These are phyloP conservation scores for Suhomyces kunorum DNA, from an alignment of 1,139 yeast species.

Conservation along the genomic window DNA sequence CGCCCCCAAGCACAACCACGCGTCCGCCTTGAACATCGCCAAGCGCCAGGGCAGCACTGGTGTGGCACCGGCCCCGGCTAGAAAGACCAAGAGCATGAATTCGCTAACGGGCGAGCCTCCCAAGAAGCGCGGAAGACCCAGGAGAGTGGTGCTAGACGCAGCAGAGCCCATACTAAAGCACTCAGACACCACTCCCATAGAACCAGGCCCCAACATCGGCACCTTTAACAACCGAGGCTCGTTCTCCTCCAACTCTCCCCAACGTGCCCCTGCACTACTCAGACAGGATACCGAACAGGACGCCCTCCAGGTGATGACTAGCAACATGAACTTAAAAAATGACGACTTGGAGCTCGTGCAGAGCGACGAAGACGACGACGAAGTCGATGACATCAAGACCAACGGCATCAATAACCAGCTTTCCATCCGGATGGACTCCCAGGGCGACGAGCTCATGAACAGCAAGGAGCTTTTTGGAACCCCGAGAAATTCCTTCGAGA, in stretches of 20 bases:
- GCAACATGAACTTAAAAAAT: slow-evolving; percentile 36
- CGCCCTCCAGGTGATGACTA: slow-evolving; percentile 38
- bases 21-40: slow-evolving; percentile 55
- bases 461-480: slow-evolving; percentile 49
- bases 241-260: slow-evolving; percentile 15
- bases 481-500: slow-evolving; percentile 43
- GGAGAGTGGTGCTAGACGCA: slow-evolving; percentile 33
- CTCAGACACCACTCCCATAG: slow-evolving; percentile 38
- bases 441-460: slow-evolving; percentile 40
- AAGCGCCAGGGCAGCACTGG: slow-evolving; percentile 37
- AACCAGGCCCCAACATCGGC: slow-evolving; percentile 32
- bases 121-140: slow-evolving; percentile 51
- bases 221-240: slow-evolving; percentile 26
- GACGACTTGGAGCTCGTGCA: slow-evolving; percentile 44
- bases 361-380: slow-evolving; percentile 27
- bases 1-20: slow-evolving; percentile 82
- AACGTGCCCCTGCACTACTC: slow-evolving; percentile 24
- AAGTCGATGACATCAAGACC: slow-evolving; percentile 14
- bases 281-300: slow-evolving; percentile 50
- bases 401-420: slow-evolving; percentile 11
- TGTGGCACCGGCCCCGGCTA: slow-evolving; percentile 20
- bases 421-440: slow-evolving; percentile 15
- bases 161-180: slow-evolving; percentile 32
- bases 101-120: slow-evolving; percentile 35
- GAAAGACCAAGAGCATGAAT: slow-evolving; percentile 27